Percentiles rank a stretch among this genome's conserved stretches.
Evolutionary conservation across 2,329 filamentous ascomycete genomes (phyloP).

Genomic region (Arthrobotrys megalospora): DNA sequence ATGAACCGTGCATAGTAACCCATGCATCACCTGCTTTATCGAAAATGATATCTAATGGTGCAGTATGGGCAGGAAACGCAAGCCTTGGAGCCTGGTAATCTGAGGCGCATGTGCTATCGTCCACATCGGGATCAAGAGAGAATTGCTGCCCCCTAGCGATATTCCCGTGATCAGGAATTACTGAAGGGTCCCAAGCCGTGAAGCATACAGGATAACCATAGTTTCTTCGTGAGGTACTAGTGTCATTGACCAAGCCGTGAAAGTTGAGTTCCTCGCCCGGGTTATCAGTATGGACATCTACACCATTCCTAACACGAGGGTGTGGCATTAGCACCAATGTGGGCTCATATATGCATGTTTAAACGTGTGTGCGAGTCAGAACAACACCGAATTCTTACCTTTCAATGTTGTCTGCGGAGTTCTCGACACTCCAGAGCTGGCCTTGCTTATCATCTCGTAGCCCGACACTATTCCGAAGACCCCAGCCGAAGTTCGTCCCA

Average conservation of each 20-base stretch:
- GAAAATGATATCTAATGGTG: constrained; percentile 81
- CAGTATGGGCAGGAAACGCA: constrained; percentile 77
- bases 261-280: constrained; percentile 81
- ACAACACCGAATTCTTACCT: constrained; percentile 7
- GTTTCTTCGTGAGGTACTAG: constrained; percentile 71
- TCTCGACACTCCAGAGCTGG: constrained; percentile 77
- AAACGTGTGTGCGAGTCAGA: not conserved
- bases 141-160: constrained; percentile 72
- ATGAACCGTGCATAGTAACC: constrained; percentile 81
- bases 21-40: constrained; percentile 73
- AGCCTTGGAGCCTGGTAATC: constrained; percentile 71
- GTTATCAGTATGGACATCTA: constrained; percentile 77
- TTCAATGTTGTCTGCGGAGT: constrained; percentile 77
- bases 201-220: constrained; percentile 81
- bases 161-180: constrained; percentile 68
- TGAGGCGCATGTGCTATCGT: constrained; percentile 70
- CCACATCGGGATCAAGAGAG: constrained; percentile 67
- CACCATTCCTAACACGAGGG: constrained; percentile 68
- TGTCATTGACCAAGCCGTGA: constrained; percentile 71
- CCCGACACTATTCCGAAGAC: constrained; percentile 80
- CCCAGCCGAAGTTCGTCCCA: constrained; percentile 75
- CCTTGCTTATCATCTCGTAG: constrained; percentile 74
- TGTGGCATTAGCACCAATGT: not conserved
- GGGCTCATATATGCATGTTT: no score
- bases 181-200: constrained; percentile 74